A percentile compares a stretch with the other conserved stretches of the same genome.
These are phyloP conservation scores for Akebia trifoliata DNA, from an alignment of 164 flowering plant species.

Conservation along the genomic window DNA sequence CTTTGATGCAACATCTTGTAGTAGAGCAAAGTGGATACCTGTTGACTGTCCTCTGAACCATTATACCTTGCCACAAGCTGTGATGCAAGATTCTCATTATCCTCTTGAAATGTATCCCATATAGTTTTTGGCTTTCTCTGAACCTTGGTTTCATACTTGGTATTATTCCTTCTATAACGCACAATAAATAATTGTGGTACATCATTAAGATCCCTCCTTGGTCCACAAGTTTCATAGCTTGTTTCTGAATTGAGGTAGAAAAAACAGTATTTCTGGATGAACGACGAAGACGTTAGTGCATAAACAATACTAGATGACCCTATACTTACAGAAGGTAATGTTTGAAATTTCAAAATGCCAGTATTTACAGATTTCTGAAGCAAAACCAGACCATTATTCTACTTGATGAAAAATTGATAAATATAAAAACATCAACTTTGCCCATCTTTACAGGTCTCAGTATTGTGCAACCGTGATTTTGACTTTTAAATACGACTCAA, in stretches of 20 bases:
- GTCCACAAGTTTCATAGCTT: constrained; percentile 83
- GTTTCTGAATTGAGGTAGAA: constrained; percentile 65
- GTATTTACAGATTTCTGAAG: no score
- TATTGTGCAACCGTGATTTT: neutral
- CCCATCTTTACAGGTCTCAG: no score
- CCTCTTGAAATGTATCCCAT: constrained; percentile 34
- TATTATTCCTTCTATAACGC: constrained; percentile 69
- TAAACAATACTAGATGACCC: neutral
- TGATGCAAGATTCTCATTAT: constrained; percentile 61
- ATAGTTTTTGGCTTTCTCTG: constrained; percentile 38
- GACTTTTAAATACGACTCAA: no score
- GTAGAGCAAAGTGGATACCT: constrained; percentile 37
- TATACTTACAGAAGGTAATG: neutral
- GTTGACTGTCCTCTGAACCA: constrained; percentile 53
- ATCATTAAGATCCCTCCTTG: constrained; percentile 59
- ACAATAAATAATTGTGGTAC: constrained; percentile 64
- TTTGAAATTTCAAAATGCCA: neutral
- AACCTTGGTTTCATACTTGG: constrained; percentile 32
- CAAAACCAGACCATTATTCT: no score
- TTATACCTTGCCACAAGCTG: constrained; percentile 89
- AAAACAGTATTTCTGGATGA: constrained; percentile 65
- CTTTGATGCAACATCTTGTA: constrained; percentile 6
- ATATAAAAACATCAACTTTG: constrained; percentile 1
- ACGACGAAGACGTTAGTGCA: constrained; percentile 13
- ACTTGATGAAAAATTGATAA: no score